Base-by-base conservation (phyloP, 495 filamentous ascomycete species). In the Beverwykella pulmonaria region DNA sequence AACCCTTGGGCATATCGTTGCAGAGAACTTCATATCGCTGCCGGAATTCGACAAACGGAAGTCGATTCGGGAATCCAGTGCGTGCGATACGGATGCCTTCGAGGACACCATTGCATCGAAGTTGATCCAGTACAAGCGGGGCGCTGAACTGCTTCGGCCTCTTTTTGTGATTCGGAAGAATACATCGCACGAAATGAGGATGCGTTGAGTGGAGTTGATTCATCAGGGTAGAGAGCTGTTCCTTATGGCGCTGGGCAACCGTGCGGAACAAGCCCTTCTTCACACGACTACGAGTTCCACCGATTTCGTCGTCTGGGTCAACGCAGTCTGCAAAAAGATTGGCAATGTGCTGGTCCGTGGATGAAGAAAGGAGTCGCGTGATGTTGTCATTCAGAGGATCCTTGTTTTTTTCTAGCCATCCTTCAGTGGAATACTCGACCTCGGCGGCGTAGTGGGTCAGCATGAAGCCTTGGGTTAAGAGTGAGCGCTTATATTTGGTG, bases 371-470 rank as follows among this genome's bases (percentile, higher is more conserved):
- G 7, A 99, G 82, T 29, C 89, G 86, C 0, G 95, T 98, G 34
- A 98, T 81, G 68, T 97, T 99, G 80, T 99, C 95, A 64, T 98
- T 98, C 10, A 99, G 77, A 1, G 95, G 95, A 73, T 99, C 95
- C 72, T 99, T 99, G 79, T 99, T 99, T 82, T 98, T 99, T 74
- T 97, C 93, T 30, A 99, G 82, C 95, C 95, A 99, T 50, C 90
- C 91, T 23, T 93, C 86, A 0, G 95, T 99, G 12, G 86, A 89
- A 75, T 99, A 99, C 74, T 99, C 95, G 0, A 99, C 95, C 76
- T 97, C 94, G 17, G 95, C 92, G 9, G 95, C 95, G 71, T 99
- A 99, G 72, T 99, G 95, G 1, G 95, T 99, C n/a, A 99, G 85
- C 74, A 97, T 87, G 73, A 99, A 99, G 0, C 95, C 95, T 74